Conservation (phyloP, 78 protist species). For the Dictyostelium purpureum region DNA sequence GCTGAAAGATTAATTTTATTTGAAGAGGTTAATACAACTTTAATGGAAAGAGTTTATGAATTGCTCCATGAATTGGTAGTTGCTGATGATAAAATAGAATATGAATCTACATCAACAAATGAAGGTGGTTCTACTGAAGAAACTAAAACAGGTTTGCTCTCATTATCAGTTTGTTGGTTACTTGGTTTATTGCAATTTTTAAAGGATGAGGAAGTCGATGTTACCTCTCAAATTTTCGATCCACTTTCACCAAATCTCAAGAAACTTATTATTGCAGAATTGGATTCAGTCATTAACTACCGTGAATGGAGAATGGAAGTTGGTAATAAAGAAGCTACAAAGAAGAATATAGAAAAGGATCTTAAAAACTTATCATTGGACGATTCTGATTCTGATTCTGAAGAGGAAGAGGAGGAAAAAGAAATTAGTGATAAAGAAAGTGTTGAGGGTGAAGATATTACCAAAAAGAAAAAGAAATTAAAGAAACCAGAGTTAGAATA, state of each 20-base stretch:
- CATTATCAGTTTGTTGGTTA: slow-evolving; percentile 68
- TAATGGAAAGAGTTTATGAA: slow-evolving; percentile 61
- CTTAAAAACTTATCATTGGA: neutral
- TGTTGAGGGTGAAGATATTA: neutral
- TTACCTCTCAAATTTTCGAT: slow-evolving; percentile 1
- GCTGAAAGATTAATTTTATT: slow-evolving; percentile 33
- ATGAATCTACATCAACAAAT: neutral
- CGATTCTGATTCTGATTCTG: neutral
- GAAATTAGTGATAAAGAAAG: neutral
- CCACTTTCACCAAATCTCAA: slow-evolving; percentile 62
- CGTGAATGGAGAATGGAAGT: slow-evolving; percentile 64
- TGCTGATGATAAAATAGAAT: slow-evolving; percentile 52
- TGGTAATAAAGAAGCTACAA: slow-evolving; percentile 20
- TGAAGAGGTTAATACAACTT: slow-evolving; percentile 27
- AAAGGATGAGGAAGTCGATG: slow-evolving; percentile 73
- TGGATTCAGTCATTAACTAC: slow-evolving; percentile 20
- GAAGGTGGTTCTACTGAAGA: neutral
- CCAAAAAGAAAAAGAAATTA: neutral
- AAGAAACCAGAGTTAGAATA: slow-evolving; percentile 38
- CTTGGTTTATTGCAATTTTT: slow-evolving; percentile 61
- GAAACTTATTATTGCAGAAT: slow-evolving; percentile 7
- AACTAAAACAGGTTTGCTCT: slow-evolving; percentile 29
- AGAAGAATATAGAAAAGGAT: slow-evolving; percentile 27
- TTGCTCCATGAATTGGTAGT: slow-evolving; percentile 56
- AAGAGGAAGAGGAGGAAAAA: neutral